Conservation (phyloP, 2,329 filamentous ascomycete genomes). For the Grosmannia penicillata region DNA sequence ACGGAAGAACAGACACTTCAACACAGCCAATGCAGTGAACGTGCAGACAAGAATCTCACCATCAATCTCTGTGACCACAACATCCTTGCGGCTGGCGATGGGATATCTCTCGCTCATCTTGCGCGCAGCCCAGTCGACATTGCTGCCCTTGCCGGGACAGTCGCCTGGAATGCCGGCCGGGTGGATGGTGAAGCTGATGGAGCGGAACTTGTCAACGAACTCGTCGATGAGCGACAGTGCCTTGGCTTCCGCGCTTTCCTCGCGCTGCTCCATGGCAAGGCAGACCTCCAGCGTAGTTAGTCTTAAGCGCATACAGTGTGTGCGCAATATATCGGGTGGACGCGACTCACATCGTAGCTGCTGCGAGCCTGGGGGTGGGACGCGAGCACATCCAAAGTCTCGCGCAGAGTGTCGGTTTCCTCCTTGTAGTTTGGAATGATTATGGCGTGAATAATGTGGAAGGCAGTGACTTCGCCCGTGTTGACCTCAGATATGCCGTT, state of each 20-base stretch:
- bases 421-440: slow-evolving; percentile 64
- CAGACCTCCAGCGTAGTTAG: slow-evolving; percentile 51
- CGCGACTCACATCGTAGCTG: slow-evolving; percentile 57
- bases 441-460: slow-evolving; percentile 47
- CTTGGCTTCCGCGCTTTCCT: slow-evolving; percentile 44
- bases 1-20: slow-evolving; percentile 3
- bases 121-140: slow-evolving; percentile 55
- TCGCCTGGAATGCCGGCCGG: slow-evolving; percentile 51
- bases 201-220: slow-evolving; percentile 50
- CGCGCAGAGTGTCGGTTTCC: slow-evolving; percentile 50
- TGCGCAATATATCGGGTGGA: no score
- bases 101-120: slow-evolving; percentile 49
- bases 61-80: slow-evolving; percentile 59
- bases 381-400: slow-evolving; percentile 54
- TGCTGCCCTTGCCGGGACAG: slow-evolving; percentile 61
- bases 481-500: slow-evolving; percentile 30
- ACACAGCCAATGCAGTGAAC: background rate
- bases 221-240: slow-evolving; percentile 45
- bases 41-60: slow-evolving; percentile 34
- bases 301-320: no score
- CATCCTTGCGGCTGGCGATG: slow-evolving; percentile 36
- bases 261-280: slow-evolving; percentile 58
- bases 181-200: slow-evolving; percentile 53
- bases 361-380: slow-evolving; percentile 48
- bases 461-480: slow-evolving; percentile 23